Percentiles rank a stretch among this genome's conserved stretches.
phyloP scores from a whole-genome alignment of 108 stramenopile genomes.

The Tribonema minus region DNA sequence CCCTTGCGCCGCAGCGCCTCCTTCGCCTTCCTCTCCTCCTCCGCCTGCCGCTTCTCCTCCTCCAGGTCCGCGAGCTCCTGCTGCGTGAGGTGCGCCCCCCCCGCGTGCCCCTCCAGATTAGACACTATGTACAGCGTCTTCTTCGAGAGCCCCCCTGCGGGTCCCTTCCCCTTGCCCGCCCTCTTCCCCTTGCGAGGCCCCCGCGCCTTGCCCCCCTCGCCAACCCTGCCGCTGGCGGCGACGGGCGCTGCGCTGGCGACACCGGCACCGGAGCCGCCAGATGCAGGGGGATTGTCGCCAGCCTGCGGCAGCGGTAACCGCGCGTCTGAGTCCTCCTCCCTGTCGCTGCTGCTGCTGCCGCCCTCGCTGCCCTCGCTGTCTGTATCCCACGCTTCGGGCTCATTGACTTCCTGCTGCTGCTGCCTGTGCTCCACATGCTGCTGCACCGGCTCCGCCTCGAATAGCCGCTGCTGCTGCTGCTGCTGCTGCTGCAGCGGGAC shows the following conservation, averaged over 20 bases:
- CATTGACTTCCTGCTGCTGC: not conserved
- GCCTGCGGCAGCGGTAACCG: too few species aligned
- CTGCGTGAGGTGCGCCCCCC: not conserved
- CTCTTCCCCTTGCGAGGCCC: not conserved
- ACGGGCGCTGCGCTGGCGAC: not conserved
- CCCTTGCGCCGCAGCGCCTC: conserved; percentile 37
- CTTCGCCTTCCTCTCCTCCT: conserved; percentile 36
- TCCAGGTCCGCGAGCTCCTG: conserved; percentile 43
- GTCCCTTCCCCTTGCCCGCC: conserved; percentile 9
- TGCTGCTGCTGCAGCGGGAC: not conserved
- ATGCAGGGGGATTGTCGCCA: too few species aligned
- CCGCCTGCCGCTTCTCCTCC: conserved; percentile 41
- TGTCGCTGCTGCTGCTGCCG: not conserved
- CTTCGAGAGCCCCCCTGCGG: conserved; percentile 42
- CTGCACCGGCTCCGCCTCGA: not conserved
- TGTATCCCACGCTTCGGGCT: not conserved
- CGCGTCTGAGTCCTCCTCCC: not conserved
- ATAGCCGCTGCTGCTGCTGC: not conserved
- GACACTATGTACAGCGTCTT: conserved; percentile 46
- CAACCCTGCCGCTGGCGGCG: not conserved
- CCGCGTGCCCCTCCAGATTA: conserved; percentile 14
- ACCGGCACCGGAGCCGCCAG: not conserved
- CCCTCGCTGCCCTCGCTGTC: not conserved
- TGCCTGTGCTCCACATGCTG: not conserved
- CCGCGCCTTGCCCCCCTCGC: not conserved